Evolutionary conservation across 2,329 filamentous ascomycete species (phyloP).

Genomic region (Fusarium xylarioides): DNA sequence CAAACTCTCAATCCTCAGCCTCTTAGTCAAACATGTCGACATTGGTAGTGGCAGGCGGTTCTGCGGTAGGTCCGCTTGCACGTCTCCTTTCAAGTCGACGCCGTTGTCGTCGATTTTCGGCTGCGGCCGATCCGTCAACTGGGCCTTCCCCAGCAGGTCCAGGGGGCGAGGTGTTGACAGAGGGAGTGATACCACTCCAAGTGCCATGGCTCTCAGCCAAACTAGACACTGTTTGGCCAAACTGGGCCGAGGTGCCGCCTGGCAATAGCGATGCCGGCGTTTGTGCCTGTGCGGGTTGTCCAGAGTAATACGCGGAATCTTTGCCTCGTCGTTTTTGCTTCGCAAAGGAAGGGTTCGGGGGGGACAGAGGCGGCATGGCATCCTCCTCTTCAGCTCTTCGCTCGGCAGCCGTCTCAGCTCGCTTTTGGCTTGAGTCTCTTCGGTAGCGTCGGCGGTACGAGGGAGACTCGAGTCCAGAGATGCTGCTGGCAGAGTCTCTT

Average conservation of each 20-base stretch:
- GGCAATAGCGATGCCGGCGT: constrained; percentile 47
- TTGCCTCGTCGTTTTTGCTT: constrained; percentile 59
- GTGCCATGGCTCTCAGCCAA: constrained; percentile 61
- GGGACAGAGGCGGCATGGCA: constrained; percentile 58
- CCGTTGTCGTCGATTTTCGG: constrained; percentile 64
- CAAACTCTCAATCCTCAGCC: background rate
- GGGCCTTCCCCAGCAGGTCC: constrained; percentile 42
- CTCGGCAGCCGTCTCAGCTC: constrained; percentile 59
- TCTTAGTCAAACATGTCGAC: constrained; percentile 35
- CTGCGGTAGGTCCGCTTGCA: constrained; percentile 47
- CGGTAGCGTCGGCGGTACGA: constrained; percentile 61
- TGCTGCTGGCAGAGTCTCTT: constrained; percentile 63
- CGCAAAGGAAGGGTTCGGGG: constrained; percentile 66
- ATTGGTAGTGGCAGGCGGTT: constrained; percentile 20
- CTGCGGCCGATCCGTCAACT: constrained; percentile 51
- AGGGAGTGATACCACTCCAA: constrained; percentile 55
- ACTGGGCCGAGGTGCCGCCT: constrained; percentile 42
- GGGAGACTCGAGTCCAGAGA: constrained; percentile 65
- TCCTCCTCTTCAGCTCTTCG: constrained; percentile 51
- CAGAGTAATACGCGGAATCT: constrained; percentile 71
- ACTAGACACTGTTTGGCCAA: constrained; percentile 57
- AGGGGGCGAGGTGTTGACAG: constrained; percentile 55
- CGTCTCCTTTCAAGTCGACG: constrained; percentile 64
- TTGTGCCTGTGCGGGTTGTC: constrained; percentile 48
- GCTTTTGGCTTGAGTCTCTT: constrained; percentile 59